Conservation (phyloP, 345 rosid genomes). For the Bruguiera parviflora region DNA sequence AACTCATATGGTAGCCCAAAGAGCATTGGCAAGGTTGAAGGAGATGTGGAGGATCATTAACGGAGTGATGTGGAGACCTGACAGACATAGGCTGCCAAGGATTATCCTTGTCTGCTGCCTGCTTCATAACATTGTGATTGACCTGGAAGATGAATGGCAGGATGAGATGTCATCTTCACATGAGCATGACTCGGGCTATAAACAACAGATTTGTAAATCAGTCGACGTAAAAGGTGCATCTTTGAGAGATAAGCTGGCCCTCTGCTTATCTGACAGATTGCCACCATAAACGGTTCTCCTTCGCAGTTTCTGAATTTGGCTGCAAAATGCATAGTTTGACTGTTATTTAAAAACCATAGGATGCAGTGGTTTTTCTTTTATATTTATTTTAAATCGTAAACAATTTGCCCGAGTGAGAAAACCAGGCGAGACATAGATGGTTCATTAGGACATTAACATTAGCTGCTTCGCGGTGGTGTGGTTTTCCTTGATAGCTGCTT, state of each 20-base stretch:
- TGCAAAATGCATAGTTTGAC: not conserved
- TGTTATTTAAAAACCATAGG: constrained; percentile 6
- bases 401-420: not conserved
- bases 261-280: constrained; percentile 32
- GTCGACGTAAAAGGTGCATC: constrained; percentile 36
- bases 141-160: constrained; percentile 45
- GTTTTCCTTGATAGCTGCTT: too few species aligned
- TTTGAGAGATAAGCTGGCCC: constrained; percentile 46
- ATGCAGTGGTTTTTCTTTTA: not conserved
- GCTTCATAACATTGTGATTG: constrained; percentile 61
- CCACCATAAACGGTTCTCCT: constrained; percentile 20
- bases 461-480: too few species aligned
- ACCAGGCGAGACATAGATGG: too few species aligned
- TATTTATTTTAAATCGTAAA: not conserved
- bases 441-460: too few species aligned
- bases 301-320: constrained; percentile 7
- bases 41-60: constrained; percentile 57
- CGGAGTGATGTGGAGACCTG: constrained; percentile 70
- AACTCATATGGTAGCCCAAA: constrained; percentile 42
- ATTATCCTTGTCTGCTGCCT: constrained; percentile 62
- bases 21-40: constrained; percentile 52
- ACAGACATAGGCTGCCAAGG: constrained; percentile 55
- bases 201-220: constrained; percentile 36
- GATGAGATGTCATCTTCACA: constrained; percentile 21
- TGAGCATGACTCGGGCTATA: constrained; percentile 48